Conservation (phyloP, 2,329 filamentous ascomycete genomes). For the Xylariaceae sp. region DNA sequence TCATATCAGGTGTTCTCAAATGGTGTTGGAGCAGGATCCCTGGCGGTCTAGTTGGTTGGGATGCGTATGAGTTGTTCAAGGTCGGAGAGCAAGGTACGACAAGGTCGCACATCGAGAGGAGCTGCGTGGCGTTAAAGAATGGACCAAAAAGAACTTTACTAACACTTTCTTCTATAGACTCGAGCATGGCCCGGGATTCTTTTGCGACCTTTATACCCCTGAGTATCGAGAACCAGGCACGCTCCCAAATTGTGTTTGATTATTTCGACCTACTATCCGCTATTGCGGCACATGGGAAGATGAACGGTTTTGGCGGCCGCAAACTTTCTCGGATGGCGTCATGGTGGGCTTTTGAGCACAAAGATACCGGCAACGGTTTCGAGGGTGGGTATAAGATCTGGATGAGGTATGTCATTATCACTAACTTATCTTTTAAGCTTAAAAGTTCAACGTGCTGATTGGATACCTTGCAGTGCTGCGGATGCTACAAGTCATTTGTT, state of each 20-base stretch:
- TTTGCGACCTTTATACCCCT: constrained; percentile 97
- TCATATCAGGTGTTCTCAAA: constrained; percentile 91
- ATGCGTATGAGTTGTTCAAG: constrained; percentile 94
- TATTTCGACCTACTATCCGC: constrained; percentile 95
- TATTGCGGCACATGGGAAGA: constrained; percentile 90
- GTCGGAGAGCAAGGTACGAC: constrained; percentile 84
- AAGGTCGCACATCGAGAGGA: neutral
- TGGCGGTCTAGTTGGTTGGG: constrained; percentile 94
- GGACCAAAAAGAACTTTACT: constrained; percentile 11
- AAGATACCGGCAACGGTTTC: constrained; percentile 86
- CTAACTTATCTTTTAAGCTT: constrained; percentile 2
- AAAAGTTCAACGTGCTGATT: constrained; percentile 37
- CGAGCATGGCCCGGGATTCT: constrained; percentile 86
- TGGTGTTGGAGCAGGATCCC: constrained; percentile 97
- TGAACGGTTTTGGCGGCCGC: constrained; percentile 88
- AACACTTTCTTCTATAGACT: constrained; percentile 63
- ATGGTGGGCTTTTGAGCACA: constrained; percentile 98
- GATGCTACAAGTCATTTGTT: constrained; percentile 97
- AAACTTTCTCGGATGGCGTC: constrained; percentile 95
- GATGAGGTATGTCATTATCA: constrained; percentile 65
- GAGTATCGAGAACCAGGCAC: constrained; percentile 84
- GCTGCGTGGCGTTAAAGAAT: neutral
- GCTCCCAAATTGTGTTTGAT: constrained; percentile 88
- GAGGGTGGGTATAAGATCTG: constrained; percentile 92
- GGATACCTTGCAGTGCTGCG: constrained; percentile 68